Percentiles rank a stretch among this genome's conserved stretches.
Evolutionary conservation across 495 filamentous ascomycete genomes (phyloP).

Genomic region (Penicillium turbatum): DNA sequence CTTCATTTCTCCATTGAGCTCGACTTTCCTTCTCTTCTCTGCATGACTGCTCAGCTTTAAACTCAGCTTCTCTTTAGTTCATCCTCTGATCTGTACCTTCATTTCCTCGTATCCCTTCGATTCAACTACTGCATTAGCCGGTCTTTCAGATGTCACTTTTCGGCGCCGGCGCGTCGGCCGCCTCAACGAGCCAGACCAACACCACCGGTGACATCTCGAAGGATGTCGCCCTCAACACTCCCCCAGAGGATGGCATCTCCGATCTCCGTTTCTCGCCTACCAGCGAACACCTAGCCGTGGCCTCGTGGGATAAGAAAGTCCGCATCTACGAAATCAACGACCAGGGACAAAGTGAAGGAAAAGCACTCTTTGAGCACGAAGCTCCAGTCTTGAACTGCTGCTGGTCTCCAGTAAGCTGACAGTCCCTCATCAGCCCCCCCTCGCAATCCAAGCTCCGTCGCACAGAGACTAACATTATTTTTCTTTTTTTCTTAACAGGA

Average conservation of each 20-base stretch:
- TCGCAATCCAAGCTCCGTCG: neutral
- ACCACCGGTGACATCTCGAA: slow-evolving; percentile 88
- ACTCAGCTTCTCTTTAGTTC: neutral
- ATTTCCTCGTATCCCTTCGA: neutral
- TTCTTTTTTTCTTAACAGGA: slow-evolving; percentile 40
- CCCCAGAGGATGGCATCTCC: slow-evolving; percentile 82
- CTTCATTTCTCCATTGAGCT: slow-evolving; percentile 3
- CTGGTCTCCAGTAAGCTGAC: slow-evolving; percentile 72
- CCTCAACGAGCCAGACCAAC: slow-evolving; percentile 50
- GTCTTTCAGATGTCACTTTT: slow-evolving; percentile 57
- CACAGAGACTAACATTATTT: slow-evolving; percentile 5
- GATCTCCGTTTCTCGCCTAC: slow-evolving; percentile 77
- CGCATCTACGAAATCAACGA: slow-evolving; percentile 83
- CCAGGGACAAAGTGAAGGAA: slow-evolving; percentile 67
- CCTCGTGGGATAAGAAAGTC: slow-evolving; percentile 92
- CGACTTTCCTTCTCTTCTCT: neutral
- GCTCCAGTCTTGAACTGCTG: slow-evolving; percentile 72
- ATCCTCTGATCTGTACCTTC: neutral
- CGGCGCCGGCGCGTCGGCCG: slow-evolving; percentile 43
- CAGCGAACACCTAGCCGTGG: slow-evolving; percentile 73
- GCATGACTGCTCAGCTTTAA: neutral
- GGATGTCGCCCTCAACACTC: slow-evolving; percentile 71
- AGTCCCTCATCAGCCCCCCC: neutral
- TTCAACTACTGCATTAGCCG: slow-evolving; percentile 1
- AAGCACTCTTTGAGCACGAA: slow-evolving; percentile 72